Evolutionary conservation across 306 rosid genomes (phyloP).

Genomic region (cucumber (Cucumis sativus)): DNA sequence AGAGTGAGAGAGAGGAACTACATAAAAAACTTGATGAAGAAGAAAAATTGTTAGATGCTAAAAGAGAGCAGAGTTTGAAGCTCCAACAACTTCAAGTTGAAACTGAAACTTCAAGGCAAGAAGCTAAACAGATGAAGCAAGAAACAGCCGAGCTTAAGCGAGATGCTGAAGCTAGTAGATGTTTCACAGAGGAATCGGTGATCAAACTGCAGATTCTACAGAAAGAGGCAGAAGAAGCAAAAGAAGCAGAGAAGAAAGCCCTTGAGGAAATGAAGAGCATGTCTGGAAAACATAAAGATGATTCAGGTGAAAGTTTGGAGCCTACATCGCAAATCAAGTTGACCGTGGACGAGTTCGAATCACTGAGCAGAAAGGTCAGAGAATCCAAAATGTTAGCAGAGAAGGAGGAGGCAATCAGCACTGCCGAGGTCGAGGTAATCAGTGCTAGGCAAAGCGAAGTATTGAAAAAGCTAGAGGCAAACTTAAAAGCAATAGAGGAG

Average conservation of each 20-base stretch:
- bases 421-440: slow-evolving; percentile 28
- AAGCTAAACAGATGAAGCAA: slow-evolving; percentile 41
- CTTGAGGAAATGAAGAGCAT: slow-evolving; percentile 34
- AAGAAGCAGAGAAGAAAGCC: slow-evolving; percentile 43
- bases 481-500: slow-evolving; percentile 49
- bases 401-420: slow-evolving; percentile 32
- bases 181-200: slow-evolving; percentile 31
- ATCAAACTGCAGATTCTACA: slow-evolving; percentile 25
- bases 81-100: slow-evolving; percentile 27
- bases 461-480: slow-evolving; percentile 45
- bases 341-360: slow-evolving; percentile 33
- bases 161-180: slow-evolving; percentile 31
- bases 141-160: slow-evolving; percentile 27
- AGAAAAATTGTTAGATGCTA: slow-evolving; percentile 2
- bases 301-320: neutral
- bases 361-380: slow-evolving; percentile 34
- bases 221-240: slow-evolving; percentile 45
- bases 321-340: slow-evolving; percentile 29
- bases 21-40: slow-evolving; percentile 22
- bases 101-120: slow-evolving; percentile 29
- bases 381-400: slow-evolving; percentile 33
- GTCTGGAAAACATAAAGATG: slow-evolving; percentile 15
- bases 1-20: slow-evolving; percentile 24
- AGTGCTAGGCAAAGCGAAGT: slow-evolving; percentile 28
- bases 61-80: slow-evolving; percentile 11